Evolutionary conservation across 2,329 filamentous ascomycete species (phyloP), one percentile per base, ranked within the genome.

Genomic region (Sarocladium strictum): DNA sequence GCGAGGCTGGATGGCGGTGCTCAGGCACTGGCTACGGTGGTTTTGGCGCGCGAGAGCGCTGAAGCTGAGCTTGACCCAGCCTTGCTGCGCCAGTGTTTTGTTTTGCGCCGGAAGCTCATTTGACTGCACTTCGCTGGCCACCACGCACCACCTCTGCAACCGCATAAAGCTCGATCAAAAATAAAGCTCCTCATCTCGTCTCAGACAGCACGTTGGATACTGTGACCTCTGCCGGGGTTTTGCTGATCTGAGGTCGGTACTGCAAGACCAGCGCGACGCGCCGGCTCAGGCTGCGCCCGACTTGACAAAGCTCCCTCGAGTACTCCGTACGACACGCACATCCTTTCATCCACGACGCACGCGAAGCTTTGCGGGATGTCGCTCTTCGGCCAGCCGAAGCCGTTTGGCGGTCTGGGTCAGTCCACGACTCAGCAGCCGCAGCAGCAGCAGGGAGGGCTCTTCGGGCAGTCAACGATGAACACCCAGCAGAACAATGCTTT

Each of bases 351-450:
- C n/a, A n/a, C n/a, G n/a, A n/a, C n/a, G n/a, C n/a, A n/a, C n/a
- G n/a, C n/a, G n/a, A n/a, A 45, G 56, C 40, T 32, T n/a, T 54
- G 54, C 33, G n/a, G n/a, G 47, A 71, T 67, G 69, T 69, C 69
- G 54, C 60, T 74, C n/a, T 76, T 76, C 58, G 71, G 69, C 26
- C 68, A 71, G 57, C 33, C 69, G n/a, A 72, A 71, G 62, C 62
- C 68, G 37, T 58, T 68, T 29, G 59, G 59, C 57, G 64, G 73
- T 3, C 74, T 75, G 49, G 71, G 69, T 53, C 69, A 73, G 58
- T 62, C 69, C 12, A 70, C 72, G 58, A 55, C 61, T 55, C 64
- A 65, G 54, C 59, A 63, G 17, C 65, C 67, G 33, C 64, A 62
- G 37, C 32, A 57, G 29, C 61, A 63, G 53, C 60, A 62, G 57